phyloP scores from a whole-genome alignment of 2,329 filamentous ascomycete species.

The Penicillium verrucosum region DNA sequence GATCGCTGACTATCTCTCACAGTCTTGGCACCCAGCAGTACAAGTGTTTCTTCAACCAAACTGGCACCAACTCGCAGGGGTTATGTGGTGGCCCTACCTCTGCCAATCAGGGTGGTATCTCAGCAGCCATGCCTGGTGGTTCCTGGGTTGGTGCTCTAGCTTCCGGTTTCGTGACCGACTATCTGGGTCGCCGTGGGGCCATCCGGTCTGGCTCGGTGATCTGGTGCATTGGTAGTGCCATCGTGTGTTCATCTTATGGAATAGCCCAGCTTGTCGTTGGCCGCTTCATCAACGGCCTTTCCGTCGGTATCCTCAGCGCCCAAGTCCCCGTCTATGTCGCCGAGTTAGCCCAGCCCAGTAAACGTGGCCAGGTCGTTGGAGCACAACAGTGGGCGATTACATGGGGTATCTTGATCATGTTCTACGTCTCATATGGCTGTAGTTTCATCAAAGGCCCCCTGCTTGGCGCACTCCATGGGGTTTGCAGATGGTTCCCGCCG shows the following conservation, averaged over 20 bases:
- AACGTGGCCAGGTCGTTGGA: conserved; percentile 62
- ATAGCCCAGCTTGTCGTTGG: conserved; percentile 70
- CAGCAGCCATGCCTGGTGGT: conserved; percentile 70
- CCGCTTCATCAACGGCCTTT: conserved; percentile 67
- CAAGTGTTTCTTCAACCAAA: conserved; percentile 67
- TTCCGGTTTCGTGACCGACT: conserved; percentile 56
- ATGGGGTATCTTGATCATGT: conserved; percentile 68
- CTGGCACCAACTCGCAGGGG: conserved; percentile 30
- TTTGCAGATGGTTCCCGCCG: conserved; percentile 61
- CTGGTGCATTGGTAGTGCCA: conserved; percentile 55
- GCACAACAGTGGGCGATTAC: conserved; percentile 74
- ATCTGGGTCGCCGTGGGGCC: conserved; percentile 51
- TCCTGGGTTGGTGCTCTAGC: conserved; percentile 62
- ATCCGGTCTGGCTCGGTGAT: conserved; percentile 54
- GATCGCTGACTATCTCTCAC: background rate
- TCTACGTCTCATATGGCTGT: conserved; percentile 61
- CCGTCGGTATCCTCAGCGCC: conserved; percentile 70
- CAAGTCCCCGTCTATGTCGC: conserved; percentile 69
- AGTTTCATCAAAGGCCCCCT: conserved; percentile 57
- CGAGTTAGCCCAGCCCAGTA: conserved; percentile 59
- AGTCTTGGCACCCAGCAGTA: conserved; percentile 64
- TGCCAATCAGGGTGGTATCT: conserved; percentile 65
- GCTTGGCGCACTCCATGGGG: conserved; percentile 66
- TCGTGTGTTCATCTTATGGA: conserved; percentile 62
- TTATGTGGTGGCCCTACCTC: conserved; percentile 44